Percentiles rank a stretch among this genome's conserved stretches.
phyloP scores from a whole-genome alignment of 306 rosid species.

The Betula pendula region DNA sequence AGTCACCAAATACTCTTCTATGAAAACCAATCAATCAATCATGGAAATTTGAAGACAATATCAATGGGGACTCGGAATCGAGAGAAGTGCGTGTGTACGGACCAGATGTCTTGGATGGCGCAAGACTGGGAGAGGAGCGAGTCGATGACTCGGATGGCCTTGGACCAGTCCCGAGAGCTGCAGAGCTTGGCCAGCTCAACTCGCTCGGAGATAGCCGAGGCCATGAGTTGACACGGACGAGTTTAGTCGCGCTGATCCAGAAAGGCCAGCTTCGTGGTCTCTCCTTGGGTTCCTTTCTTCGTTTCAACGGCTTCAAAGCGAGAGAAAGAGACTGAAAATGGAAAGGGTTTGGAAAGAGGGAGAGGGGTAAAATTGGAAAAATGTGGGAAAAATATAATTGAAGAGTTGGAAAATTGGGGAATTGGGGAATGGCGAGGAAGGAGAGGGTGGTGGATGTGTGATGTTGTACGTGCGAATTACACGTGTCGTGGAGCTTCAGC shows the following conservation, averaged over 20 bases:
- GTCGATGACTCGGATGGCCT: conserved; percentile 88
- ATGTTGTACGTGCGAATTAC: neutral
- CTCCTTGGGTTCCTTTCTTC: conserved; percentile 16
- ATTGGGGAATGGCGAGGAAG: conserved; percentile 17
- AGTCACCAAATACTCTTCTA: conserved; percentile 3
- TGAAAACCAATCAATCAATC: neutral
- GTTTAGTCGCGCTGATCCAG: conserved; percentile 39
- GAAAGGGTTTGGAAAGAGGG: neutral
- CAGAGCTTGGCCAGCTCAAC: conserved; percentile 77
- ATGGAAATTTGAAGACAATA: conserved; percentile 5
- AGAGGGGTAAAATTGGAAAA: conserved; percentile 9
- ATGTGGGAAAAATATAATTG: neutral
- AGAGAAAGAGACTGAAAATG: neutral
- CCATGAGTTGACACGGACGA: conserved; percentile 42
- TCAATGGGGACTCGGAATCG: conserved; percentile 14
- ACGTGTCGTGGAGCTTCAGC: conserved; percentile 2
- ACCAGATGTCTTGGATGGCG: conserved; percentile 86
- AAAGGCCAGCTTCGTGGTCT: neutral
- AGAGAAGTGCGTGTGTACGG: conserved; percentile 12
- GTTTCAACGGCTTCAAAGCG: conserved; percentile 28
- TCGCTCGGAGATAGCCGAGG: conserved; percentile 61
- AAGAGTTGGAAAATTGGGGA: conserved; percentile 27
- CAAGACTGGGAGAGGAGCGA: conserved; percentile 61
- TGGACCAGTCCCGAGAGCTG: conserved; percentile 87
- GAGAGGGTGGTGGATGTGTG: neutral